Conservation (phyloP, 371 early-diverging fungal genomes). For the Mortierella sp. region DNA sequence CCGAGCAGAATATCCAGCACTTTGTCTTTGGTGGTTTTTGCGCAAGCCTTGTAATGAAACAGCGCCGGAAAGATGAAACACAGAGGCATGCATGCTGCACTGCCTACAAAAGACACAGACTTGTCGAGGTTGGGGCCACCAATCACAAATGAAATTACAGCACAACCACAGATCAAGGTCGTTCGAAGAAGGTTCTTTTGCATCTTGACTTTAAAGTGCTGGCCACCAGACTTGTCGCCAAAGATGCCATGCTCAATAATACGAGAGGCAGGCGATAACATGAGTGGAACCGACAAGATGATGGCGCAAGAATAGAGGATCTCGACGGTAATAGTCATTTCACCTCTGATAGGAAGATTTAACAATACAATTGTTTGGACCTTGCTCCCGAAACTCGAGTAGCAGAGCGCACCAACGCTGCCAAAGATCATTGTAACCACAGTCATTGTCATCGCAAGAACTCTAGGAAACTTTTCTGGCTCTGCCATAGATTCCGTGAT, state of each 20-base stretch:
- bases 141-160: conserved; percentile 66
- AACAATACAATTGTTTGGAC: conserved; percentile 77
- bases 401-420: conserved; percentile 75
- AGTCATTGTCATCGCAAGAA: conserved; percentile 68
- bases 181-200: conserved; percentile 73
- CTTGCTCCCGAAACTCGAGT: conserved; percentile 75
- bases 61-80: conserved; percentile 83
- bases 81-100: conserved; percentile 65
- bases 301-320: conserved; percentile 82
- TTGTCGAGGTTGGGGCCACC: conserved; percentile 79
- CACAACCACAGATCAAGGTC: conserved; percentile 64
- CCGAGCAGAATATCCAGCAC: conserved; percentile 70
- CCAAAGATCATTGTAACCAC: conserved; percentile 71
- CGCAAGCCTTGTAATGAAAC: conserved; percentile 72
- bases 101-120: conserved; percentile 74
- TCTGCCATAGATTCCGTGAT: conserved; percentile 70
- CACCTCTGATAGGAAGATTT: conserved; percentile 69
- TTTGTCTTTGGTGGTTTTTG: conserved; percentile 52
- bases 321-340: conserved; percentile 67
- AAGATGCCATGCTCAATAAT: conserved; percentile 75
- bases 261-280: conserved; percentile 78
- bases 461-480: conserved; percentile 69
- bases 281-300: conserved; percentile 76
- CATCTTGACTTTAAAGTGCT: conserved; percentile 65
- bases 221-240: conserved; percentile 59